These are phyloP conservation scores for Dryas alaskensis DNA, from an alignment of 306 rosid genomes.

Conservation along the genomic window DNA sequence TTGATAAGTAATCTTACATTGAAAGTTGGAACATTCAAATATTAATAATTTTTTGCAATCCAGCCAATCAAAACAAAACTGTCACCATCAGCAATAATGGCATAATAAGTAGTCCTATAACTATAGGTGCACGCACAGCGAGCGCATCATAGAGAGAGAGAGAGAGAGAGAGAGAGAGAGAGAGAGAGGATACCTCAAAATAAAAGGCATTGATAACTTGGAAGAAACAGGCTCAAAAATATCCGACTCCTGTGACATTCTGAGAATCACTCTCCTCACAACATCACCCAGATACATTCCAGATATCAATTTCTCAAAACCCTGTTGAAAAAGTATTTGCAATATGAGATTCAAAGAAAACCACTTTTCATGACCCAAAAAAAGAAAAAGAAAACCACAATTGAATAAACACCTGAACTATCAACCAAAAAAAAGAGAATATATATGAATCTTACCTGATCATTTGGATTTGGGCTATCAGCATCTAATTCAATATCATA, in stretches of 20 bases:
- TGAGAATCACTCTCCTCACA: conserved; percentile 81
- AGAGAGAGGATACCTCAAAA: conserved; percentile 48
- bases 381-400: neutral
- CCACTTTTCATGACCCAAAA: too few relatives aligned
- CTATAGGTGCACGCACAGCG: too few relatives aligned
- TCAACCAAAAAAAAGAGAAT: conserved; percentile 18
- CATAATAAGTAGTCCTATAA: neutral
- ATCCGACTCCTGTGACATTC: conserved; percentile 72
- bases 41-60: neutral
- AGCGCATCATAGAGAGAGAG: too few relatives aligned
- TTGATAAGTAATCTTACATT: neutral
- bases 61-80: neutral
- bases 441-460: conserved; percentile 55
- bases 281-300: conserved; percentile 96
- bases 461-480: conserved; percentile 86
- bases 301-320: conserved; percentile 93
- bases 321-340: conserved; percentile 47
- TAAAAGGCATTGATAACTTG: conserved; percentile 57
- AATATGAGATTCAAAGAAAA: conserved; percentile 19
- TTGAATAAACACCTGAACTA: neutral
- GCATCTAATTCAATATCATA: conserved; percentile 80
- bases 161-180: too few relatives aligned
- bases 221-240: conserved; percentile 62
- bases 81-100: conserved; percentile 9
- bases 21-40: neutral